Evolutionary conservation across 768 basidiomycete species (phyloP).

Genomic region (Tylopilus vinaceipallidus): DNA sequence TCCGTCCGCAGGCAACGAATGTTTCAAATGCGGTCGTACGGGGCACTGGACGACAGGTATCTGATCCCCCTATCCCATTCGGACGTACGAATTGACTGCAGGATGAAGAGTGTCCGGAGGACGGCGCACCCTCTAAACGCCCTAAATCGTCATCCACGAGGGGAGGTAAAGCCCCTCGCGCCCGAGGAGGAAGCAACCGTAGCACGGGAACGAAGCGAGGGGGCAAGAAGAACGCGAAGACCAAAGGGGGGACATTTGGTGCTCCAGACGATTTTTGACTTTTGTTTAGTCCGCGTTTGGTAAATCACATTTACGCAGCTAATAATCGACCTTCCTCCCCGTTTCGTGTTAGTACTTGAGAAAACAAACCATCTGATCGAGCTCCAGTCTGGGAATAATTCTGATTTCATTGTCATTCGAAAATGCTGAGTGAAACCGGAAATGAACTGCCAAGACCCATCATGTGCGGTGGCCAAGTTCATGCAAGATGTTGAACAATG

Average conservation of each 20-base stretch:
- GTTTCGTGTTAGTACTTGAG: neutral
- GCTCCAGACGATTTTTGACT: conserved; percentile 31
- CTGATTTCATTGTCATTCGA: no score
- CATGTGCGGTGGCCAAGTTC: no score
- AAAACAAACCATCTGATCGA: no score
- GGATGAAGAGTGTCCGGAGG: conserved; percentile 25
- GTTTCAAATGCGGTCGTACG: conserved; percentile 55
- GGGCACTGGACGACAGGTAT: conserved; percentile 65
- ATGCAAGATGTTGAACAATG: no score
- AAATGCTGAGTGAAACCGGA: no score
- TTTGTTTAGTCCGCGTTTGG: no score
- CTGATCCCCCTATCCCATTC: neutral
- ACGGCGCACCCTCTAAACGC: conserved; percentile 27
- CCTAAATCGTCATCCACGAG: conserved; percentile 26
- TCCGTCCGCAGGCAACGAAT: conserved; percentile 16
- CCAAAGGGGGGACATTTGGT: conserved; percentile 34
- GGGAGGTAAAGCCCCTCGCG: conserved; percentile 23
- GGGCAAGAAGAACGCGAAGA: conserved; percentile 29
- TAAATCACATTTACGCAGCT: neutral
- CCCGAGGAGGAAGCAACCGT: conserved; percentile 23
- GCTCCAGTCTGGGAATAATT: no score
- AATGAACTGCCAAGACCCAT: no score
- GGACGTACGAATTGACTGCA: neutral
- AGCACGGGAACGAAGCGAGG: conserved; percentile 23
- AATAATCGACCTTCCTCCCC: neutral